Percentiles rank a stretch among this genome's conserved stretches.
These are phyloP conservation scores for Bathelium albidoporum DNA, from an alignment of 495 filamentous ascomycete species.

Conservation along the genomic window DNA sequence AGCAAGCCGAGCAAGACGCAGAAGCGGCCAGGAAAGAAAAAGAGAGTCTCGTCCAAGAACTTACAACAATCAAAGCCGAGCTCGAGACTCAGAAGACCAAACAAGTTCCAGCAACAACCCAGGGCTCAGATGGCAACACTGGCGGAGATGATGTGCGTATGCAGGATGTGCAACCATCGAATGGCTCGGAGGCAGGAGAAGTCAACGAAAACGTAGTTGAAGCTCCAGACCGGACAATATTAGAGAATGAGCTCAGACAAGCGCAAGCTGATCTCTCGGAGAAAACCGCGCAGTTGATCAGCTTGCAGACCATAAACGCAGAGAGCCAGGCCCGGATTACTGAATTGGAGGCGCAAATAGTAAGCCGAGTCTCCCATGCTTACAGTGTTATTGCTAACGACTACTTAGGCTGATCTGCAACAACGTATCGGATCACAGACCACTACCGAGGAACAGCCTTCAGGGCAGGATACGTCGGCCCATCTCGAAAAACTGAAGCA, in stretches of 20 bases:
- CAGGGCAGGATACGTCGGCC: slow-evolving; percentile 15
- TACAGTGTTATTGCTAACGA: slow-evolving; percentile 4
- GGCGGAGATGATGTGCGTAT: slow-evolving; percentile 24
- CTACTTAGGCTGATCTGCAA: slow-evolving; percentile 23
- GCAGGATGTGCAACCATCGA: slow-evolving; percentile 15
- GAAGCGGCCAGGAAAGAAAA: slow-evolving; percentile 42
- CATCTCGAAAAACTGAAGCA: slow-evolving; percentile 30
- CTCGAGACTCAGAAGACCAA: slow-evolving; percentile 17
- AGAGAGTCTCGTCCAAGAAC: slow-evolving; percentile 16
- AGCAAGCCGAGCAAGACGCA: slow-evolving; percentile 38
- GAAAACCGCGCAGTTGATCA: neutral
- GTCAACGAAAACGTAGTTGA: slow-evolving; percentile 16
- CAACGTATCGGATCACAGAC: slow-evolving; percentile 10
- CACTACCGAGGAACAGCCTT: slow-evolving; percentile 10
- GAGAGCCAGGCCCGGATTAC: slow-evolving; percentile 8
- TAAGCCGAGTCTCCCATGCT: slow-evolving; percentile 12
- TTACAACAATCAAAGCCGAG: slow-evolving; percentile 25
- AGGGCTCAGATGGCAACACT: slow-evolving; percentile 34
- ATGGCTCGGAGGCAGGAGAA: slow-evolving; percentile 27
- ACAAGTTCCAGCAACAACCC: slow-evolving; percentile 21
- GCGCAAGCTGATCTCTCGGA: neutral
- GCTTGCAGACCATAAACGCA: neutral
- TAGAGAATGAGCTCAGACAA: slow-evolving; percentile 6
- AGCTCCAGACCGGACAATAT: neutral
- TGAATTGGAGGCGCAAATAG: slow-evolving; percentile 19